A percentile compares a stretch with the other conserved stretches of the same genome.
Conservation (phyloP, 169 alveolate species). For the Fabrea salina region DNA sequence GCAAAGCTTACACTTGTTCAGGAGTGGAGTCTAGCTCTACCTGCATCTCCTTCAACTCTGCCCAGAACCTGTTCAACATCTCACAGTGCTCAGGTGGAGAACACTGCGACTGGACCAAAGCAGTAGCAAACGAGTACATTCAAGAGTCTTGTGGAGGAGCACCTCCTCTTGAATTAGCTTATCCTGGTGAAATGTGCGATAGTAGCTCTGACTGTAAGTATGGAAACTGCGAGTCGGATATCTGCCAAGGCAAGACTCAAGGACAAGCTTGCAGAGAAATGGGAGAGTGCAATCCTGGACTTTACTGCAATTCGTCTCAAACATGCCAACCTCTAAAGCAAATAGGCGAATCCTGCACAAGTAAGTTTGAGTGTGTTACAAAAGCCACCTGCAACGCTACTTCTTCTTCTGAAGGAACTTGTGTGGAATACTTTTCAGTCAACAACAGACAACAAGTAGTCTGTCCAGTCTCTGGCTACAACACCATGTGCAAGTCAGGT, state of each 20-base stretch:
- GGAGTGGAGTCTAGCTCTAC: background rate
- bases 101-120: constrained; percentile 4
- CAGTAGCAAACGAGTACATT: constrained; percentile 11
- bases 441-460: background rate
- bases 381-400: background rate
- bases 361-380: background rate
- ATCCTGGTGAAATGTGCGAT: constrained; percentile 9
- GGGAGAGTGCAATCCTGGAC: constrained; percentile 1
- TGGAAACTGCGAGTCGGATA: background rate
- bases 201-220: background rate
- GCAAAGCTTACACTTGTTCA: background rate
- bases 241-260: too few relatives aligned
- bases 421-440: background rate
- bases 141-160: background rate
- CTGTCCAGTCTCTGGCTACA: constrained; percentile 6
- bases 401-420: background rate
- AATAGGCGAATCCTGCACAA: background rate
- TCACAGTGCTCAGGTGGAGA: background rate
- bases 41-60: background rate
- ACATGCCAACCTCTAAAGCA: constrained; percentile 6
- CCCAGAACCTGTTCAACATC: background rate
- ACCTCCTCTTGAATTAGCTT: background rate
- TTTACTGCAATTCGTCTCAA: constrained; percentile 32
- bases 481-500: background rate
- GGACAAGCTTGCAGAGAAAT: background rate